These are phyloP conservation scores for Phytophthora pluvialis DNA, from an alignment of 352 stramenopile species.

Conservation along the genomic window DNA sequence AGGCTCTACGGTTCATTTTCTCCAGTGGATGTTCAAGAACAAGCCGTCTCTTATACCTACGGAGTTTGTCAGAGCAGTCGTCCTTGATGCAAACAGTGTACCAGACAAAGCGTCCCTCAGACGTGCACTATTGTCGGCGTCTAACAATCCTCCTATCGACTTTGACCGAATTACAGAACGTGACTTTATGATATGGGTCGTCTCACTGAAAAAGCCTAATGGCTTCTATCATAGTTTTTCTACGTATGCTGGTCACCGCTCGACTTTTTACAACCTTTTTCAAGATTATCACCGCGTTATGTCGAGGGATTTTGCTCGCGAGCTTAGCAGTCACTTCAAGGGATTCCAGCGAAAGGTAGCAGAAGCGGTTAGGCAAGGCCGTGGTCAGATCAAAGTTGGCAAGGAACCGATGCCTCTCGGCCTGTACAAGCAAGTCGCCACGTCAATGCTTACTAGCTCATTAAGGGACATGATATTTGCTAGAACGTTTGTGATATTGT, in stretches of 20 bases:
- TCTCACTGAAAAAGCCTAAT: slow-evolving; percentile 22
- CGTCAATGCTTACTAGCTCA: slow-evolving; percentile 9
- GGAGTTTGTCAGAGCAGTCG: not conserved
- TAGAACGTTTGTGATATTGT: slow-evolving; percentile 26
- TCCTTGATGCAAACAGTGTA: not conserved
- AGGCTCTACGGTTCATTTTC: slow-evolving; percentile 4
- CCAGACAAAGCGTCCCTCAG: not conserved
- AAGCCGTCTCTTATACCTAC: not conserved
- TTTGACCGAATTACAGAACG: slow-evolving; percentile 17
- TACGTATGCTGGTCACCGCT: slow-evolving; percentile 21
- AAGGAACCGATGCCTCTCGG: slow-evolving; percentile 22
- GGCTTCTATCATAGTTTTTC: slow-evolving; percentile 16
- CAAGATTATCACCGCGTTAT: slow-evolving; percentile 13
- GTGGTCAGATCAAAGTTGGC: slow-evolving; percentile 8
- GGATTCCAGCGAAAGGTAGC: slow-evolving; percentile 8
- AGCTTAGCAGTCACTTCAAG: slow-evolving; percentile 13
- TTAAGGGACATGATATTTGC: slow-evolving; percentile 27
- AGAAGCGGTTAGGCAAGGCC: not conserved
- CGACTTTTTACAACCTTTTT: slow-evolving; percentile 20
- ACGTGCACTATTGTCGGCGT: not conserved
- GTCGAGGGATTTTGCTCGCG: not conserved
- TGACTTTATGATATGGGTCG: slow-evolving; percentile 24
- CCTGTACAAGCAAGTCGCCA: slow-evolving; percentile 13
- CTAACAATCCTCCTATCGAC: slow-evolving; percentile 8
- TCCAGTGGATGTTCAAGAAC: slow-evolving; percentile 18